A percentile compares a stretch with the other conserved stretches of the same genome.
Evolutionary conservation across 2,329 filamentous ascomycete genomes (phyloP).

Genomic region (Epichloe glyceriae): DNA sequence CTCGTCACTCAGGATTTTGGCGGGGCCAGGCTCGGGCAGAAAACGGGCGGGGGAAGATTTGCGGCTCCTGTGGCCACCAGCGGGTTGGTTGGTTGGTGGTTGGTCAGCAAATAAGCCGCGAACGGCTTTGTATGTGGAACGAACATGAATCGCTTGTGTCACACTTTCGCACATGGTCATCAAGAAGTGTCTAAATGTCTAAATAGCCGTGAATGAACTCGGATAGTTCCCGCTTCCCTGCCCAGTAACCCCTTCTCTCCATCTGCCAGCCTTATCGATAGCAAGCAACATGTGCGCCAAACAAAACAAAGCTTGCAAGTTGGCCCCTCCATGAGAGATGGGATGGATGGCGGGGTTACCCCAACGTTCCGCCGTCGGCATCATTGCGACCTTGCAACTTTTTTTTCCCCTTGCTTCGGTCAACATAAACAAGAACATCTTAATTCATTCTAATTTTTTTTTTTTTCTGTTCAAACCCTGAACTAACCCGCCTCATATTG

Average conservation of each 20-base stretch:
- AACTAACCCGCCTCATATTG: not conserved
- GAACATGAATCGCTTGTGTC: not conserved
- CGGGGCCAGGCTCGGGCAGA: constrained; percentile 2
- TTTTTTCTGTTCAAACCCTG: no score
- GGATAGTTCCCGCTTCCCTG: no score
- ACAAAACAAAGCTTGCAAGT: not conserved
- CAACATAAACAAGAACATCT: no score
- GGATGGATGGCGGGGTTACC: not conserved
- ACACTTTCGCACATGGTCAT: no score
- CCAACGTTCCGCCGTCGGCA: not conserved
- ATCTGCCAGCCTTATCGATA: not conserved
- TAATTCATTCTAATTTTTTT: no score
- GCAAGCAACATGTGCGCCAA: not conserved
- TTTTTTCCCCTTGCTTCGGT: not conserved
- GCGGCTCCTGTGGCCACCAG: not conserved
- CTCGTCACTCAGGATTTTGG: constrained; percentile 3
- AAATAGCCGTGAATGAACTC: no score
- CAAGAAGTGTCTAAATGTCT: no score
- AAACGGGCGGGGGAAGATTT: not conserved
- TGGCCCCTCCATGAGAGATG: not conserved
- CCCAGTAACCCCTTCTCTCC: no score
- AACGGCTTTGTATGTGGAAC: not conserved
- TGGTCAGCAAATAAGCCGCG: not conserved
- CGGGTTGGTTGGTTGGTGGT: not conserved
- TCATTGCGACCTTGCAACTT: not conserved